Percentiles rank a stretch among this genome's conserved stretches.
These are phyloP conservation scores for Starmerella bacillaris DNA, from an alignment of 805 yeast species.

Conservation along the genomic window DNA sequence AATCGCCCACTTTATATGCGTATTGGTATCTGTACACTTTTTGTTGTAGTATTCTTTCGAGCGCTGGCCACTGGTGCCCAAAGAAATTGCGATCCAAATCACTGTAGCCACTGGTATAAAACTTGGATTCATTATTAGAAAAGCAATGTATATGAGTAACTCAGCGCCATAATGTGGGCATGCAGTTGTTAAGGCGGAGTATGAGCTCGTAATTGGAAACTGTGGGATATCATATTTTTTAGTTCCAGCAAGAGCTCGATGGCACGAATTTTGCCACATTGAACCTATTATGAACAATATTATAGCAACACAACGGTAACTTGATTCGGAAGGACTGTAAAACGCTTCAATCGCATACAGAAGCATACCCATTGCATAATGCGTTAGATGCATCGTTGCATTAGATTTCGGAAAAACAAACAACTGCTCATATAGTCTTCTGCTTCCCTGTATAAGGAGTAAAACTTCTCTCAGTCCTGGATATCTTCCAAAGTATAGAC, in stretches of 20 bases:
- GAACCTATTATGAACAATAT: constrained; percentile 24
- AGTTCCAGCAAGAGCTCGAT: constrained; percentile 31
- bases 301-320: constrained; percentile 1
- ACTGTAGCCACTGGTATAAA: constrained; percentile 12
- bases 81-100: constrained; percentile 26
- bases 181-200: constrained; percentile 19
- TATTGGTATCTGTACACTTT: constrained; percentile 7
- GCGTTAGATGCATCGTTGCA: constrained; percentile 38
- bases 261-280: constrained; percentile 32
- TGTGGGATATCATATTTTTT: constrained; percentile 38
- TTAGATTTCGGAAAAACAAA: constrained; percentile 25
- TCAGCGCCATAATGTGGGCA: constrained; percentile 55
- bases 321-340: neutral
- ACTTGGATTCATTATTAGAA: constrained; percentile 9
- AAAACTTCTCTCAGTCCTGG: constrained; percentile 5
- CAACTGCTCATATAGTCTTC: constrained; percentile 35
- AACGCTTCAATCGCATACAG: constrained; percentile 27
- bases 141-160: constrained; percentile 29
- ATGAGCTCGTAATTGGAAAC: constrained; percentile 26
- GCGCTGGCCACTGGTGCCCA: constrained; percentile 34
- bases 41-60: constrained; percentile 28
- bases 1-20: constrained; percentile 6
- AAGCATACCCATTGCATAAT: constrained; percentile 38
- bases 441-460: constrained; percentile 28
- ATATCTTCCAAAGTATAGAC: neutral